phyloP scores from a whole-genome alignment of 2,329 filamentous ascomycete genomes.

The Beauveria bassiana region DNA sequence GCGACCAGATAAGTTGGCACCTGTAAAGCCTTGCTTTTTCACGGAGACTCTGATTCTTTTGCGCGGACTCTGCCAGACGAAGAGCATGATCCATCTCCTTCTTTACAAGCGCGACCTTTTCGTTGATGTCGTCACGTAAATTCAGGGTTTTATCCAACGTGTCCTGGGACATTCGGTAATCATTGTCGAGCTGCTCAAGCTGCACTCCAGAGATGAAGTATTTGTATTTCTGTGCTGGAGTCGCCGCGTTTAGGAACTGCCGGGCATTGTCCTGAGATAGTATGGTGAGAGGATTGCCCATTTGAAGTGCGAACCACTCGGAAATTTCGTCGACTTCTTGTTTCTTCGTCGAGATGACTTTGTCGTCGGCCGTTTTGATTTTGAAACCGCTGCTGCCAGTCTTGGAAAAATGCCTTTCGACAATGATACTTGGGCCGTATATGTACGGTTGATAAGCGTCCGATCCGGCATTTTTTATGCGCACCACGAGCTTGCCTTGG shows the following conservation, averaged over 20 bases:
- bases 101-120: slow-evolving; percentile 27
- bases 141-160: slow-evolving; percentile 57
- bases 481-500: slow-evolving; percentile 67
- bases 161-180: slow-evolving; percentile 79
- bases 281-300: slow-evolving; percentile 95
- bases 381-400: slow-evolving; percentile 75
- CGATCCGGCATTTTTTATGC: slow-evolving; percentile 82
- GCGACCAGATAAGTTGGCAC: slow-evolving; percentile 75
- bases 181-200: slow-evolving; percentile 81
- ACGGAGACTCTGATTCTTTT: slow-evolving; percentile 59
- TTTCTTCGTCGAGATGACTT: slow-evolving; percentile 73
- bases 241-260: slow-evolving; percentile 83
- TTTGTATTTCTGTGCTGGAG: slow-evolving; percentile 80
- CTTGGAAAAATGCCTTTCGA: slow-evolving; percentile 83
- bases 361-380: slow-evolving; percentile 65
- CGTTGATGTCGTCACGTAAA: slow-evolving; percentile 28
- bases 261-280: slow-evolving; percentile 92
- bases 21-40: slow-evolving; percentile 50
- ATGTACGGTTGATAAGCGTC: slow-evolving; percentile 76
- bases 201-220: slow-evolving; percentile 95
- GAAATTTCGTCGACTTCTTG: slow-evolving; percentile 85
- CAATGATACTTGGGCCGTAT: slow-evolving; percentile 76
- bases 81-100: slow-evolving; percentile 50
- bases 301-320: slow-evolving; percentile 87
- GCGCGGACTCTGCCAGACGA: slow-evolving; percentile 55